Percentiles rank a stretch among this genome's conserved stretches.
Conservation (phyloP, 2,329 filamentous ascomycete genomes). For the Daldinia sp. region DNA sequence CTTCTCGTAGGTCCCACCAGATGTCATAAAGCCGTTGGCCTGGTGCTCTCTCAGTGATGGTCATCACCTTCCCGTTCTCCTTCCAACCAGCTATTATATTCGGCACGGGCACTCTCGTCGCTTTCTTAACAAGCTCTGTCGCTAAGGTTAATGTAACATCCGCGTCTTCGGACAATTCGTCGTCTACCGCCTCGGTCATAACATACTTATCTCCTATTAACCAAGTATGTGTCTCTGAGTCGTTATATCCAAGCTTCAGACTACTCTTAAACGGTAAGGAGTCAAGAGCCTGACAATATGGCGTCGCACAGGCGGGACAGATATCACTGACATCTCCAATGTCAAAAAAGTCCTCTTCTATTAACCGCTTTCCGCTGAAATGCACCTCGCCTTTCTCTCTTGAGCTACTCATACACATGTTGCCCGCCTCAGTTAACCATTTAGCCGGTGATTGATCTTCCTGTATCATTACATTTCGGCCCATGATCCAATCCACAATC, state of each 20-base stretch:
- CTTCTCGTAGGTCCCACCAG: conserved; percentile 42
- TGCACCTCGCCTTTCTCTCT: neutral
- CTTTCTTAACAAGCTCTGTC: conserved; percentile 30
- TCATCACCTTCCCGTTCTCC: conserved; percentile 47
- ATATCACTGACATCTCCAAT: conserved; percentile 46
- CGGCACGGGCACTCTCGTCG: conserved; percentile 41
- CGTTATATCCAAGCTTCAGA: conserved; percentile 46
- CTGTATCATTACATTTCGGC: conserved; percentile 18
- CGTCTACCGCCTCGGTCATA: conserved; percentile 43
- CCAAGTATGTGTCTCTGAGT: conserved; percentile 46
- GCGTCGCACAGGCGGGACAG: conserved; percentile 47
- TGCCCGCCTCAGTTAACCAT: neutral
- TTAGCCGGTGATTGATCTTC: conserved; percentile 1
- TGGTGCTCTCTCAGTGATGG: conserved; percentile 42
- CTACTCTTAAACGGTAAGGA: conserved; percentile 47
- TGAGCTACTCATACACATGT: neutral
- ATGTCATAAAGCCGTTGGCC: conserved; percentile 47
- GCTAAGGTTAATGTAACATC: conserved; percentile 42
- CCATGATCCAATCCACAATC: conserved; percentile 35
- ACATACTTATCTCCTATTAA: conserved; percentile 46
- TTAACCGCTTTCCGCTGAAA: neutral
- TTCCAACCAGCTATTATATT: conserved; percentile 48
- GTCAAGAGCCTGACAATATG: conserved; percentile 45
- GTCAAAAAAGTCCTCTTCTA: conserved; percentile 39
- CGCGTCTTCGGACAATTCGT: conserved; percentile 36